phyloP scores from a whole-genome alignment of 306 rosid genomes.

The Abrus precatorius region DNA sequence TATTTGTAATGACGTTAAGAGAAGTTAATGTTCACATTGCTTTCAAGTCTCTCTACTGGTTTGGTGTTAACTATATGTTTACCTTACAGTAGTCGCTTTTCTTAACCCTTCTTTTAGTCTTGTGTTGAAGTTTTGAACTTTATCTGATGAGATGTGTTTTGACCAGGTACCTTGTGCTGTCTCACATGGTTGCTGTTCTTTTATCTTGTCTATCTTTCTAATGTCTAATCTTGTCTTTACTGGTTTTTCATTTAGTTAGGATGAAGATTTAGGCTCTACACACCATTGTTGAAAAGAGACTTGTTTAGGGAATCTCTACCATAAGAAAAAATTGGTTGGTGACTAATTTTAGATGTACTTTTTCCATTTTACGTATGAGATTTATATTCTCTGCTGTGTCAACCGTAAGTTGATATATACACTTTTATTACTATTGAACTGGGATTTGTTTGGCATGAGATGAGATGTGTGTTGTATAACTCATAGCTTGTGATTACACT shows the following conservation, averaged over 20 bases:
- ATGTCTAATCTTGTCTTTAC: constrained; percentile 7
- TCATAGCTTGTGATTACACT: constrained; percentile 7
- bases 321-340: neutral
- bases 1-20: neutral
- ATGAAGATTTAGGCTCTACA: too few relatives aligned
- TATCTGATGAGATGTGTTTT: constrained; percentile 52
- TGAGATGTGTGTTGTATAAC: neutral
- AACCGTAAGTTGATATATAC: neutral
- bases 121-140: constrained; percentile 46
- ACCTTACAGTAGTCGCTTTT: constrained; percentile 37
- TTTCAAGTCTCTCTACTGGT: constrained; percentile 46
- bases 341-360: neutral
- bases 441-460: constrained; percentile 7
- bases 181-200: constrained; percentile 30
- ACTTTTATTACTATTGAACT: neutral
- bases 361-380: neutral
- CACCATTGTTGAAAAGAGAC: neutral
- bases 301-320: neutral
- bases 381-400: neutral
- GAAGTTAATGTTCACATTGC: constrained; percentile 40
- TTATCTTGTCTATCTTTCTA: neutral
- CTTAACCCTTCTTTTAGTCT: constrained; percentile 40
- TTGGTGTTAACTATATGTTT: constrained; percentile 38
- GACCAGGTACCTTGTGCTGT: constrained; percentile 46
- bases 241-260: neutral